Evolutionary conservation across 768 basidiomycete species (phyloP).

Genomic region (Hericium alpestre): DNA sequence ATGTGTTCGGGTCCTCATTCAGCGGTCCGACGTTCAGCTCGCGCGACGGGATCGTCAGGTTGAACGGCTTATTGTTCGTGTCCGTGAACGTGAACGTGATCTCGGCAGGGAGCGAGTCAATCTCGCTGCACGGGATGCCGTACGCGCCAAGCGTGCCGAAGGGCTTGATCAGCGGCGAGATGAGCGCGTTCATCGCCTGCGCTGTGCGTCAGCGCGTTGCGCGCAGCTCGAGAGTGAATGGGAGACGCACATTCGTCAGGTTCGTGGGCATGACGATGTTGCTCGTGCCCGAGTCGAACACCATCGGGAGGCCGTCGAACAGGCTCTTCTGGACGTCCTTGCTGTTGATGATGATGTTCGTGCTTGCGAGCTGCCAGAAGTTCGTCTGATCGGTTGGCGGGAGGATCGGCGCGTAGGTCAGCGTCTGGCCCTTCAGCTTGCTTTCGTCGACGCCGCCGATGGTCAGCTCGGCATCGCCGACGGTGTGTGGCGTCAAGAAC

Average conservation of each 20-base stretch:
- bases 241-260: conserved; percentile 32
- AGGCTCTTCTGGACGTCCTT: not conserved
- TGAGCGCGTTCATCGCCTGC: conserved; percentile 46
- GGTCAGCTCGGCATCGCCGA: conserved; percentile 43
- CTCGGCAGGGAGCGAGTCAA: conserved; percentile 35
- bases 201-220: not conserved
- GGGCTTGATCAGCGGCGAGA: conserved; percentile 46
- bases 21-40: conserved; percentile 52
- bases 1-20: conserved; percentile 34
- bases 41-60: conserved; percentile 45
- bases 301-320: conserved; percentile 27
- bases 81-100: conserved; percentile 47
- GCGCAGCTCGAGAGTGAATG: not conserved
- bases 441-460: conserved; percentile 42
- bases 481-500: conserved; percentile 32
- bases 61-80: conserved; percentile 37
- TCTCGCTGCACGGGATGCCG: conserved; percentile 40
- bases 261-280: conserved; percentile 40
- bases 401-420: conserved; percentile 24
- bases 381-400: not conserved
- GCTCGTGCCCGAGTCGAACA: conserved; percentile 50
- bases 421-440: conserved; percentile 48
- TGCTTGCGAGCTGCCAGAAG: not conserved
- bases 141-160: conserved; percentile 41
- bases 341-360: not conserved